These are phyloP conservation scores for Allium cepa DNA, from an alignment of 106 monocot species.

Conservation along the genomic window DNA sequence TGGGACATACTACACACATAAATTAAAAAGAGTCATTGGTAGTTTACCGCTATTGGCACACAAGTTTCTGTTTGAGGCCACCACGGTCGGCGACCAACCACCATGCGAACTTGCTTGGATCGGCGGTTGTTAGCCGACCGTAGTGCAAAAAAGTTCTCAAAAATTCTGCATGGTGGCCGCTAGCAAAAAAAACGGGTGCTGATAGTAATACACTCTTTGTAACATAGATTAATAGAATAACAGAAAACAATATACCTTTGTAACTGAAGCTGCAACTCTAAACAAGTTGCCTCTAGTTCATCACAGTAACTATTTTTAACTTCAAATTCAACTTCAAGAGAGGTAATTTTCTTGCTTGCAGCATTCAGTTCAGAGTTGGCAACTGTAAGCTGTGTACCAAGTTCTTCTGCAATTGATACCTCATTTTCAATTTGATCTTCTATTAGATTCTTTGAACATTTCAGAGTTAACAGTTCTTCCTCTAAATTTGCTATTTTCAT, in stretches of 20 bases:
- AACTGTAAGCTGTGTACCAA: conserved; percentile 18
- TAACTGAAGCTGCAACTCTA: conserved; percentile 33
- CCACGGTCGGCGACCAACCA: too few relatives aligned
- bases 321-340: conserved; percentile 30
- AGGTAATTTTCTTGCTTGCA: conserved; percentile 16
- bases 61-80: too few relatives aligned
- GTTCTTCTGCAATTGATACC: conserved; percentile 19
- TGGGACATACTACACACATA: conserved; percentile 19
- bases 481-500: conserved; percentile 21
- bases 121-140: too few relatives aligned
- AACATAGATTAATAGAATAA: too few relatives aligned
- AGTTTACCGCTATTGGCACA: too few relatives aligned
- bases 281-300: conserved; percentile 31
- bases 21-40: neutral
- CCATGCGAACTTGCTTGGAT: too few relatives aligned
- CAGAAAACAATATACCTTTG: conserved; percentile 28
- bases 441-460: conserved; percentile 14
- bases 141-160: too few relatives aligned
- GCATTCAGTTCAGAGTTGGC: conserved; percentile 25
- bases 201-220: too few relatives aligned
- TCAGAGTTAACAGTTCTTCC: conserved; percentile 21
- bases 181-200: too few relatives aligned
- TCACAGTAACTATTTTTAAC: conserved; percentile 21
- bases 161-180: too few relatives aligned
- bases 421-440: conserved; percentile 24